Percentiles rank a stretch among this genome's conserved stretches.
phyloP scores from a whole-genome alignment of 1,284 basidiomycete genomes.

The Trichosporon sp. region DNA sequence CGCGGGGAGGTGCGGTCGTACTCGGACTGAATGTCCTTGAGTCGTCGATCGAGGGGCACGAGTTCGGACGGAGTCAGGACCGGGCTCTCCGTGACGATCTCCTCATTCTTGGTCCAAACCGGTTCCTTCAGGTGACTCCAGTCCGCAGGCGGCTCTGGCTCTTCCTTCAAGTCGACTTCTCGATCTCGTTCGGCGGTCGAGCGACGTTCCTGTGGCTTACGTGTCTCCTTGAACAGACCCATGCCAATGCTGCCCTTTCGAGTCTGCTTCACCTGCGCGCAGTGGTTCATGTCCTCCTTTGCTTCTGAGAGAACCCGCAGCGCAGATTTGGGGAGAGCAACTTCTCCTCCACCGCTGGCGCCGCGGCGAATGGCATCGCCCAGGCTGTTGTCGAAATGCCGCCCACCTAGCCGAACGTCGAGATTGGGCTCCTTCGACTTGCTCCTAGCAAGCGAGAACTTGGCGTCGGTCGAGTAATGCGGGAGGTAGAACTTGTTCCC shows the following conservation, averaged over 20 bases:
- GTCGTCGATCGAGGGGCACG: slow-evolving; percentile 12
- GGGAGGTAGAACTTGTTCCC: slow-evolving; percentile 45
- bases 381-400: slow-evolving; percentile 49
- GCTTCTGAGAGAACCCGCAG: slow-evolving; percentile 51
- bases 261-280: slow-evolving; percentile 48
- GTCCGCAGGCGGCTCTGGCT: neutral
- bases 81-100: neutral
- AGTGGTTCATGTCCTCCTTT: slow-evolving; percentile 45
- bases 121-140: slow-evolving; percentile 11
- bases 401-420: slow-evolving; percentile 51
- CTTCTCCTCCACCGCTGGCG: slow-evolving; percentile 39
- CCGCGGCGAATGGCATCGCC: slow-evolving; percentile 53
- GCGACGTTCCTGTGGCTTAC: slow-evolving; percentile 26
- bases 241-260: slow-evolving; percentile 57
- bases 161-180: neutral
- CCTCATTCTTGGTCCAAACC: neutral
- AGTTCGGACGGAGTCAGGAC: neutral
- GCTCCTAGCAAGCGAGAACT: slow-evolving; percentile 44
- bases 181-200: neutral
- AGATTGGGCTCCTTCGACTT: slow-evolving; percentile 25
- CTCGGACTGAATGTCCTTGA: neutral
- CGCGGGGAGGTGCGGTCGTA: slow-evolving; percentile 21
- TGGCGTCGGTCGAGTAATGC: slow-evolving; percentile 54
- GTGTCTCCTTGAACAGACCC: slow-evolving; percentile 56
- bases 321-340: slow-evolving; percentile 50